These are phyloP conservation scores for Termitomyces sp. DNA, from an alignment of 768 basidiomycete genomes.

Conservation along the genomic window DNA sequence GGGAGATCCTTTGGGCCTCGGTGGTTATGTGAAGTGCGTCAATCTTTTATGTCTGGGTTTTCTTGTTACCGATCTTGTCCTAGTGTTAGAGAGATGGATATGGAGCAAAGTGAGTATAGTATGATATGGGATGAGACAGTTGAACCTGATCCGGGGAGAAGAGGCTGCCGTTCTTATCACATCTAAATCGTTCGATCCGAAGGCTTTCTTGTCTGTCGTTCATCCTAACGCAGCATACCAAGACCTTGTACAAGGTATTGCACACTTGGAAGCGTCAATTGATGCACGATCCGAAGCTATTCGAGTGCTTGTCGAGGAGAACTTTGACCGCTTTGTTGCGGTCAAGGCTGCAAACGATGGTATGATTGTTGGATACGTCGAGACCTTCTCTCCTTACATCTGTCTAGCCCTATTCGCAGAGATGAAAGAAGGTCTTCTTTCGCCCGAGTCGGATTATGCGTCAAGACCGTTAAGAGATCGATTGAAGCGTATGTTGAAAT, in stretches of 20 bases:
- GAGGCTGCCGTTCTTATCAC: conserved; percentile 80
- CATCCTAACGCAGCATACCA: conserved; percentile 96
- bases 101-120: conserved; percentile 64
- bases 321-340: conserved; percentile 96
- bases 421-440: conserved; percentile 87
- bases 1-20: conserved; percentile 77
- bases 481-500: conserved; percentile 61
- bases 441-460: conserved; percentile 72
- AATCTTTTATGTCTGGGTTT: background rate
- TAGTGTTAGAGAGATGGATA: conserved; percentile 63
- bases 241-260: conserved; percentile 77
- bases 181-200: conserved; percentile 95
- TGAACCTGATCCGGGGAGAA: conserved; percentile 19
- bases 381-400: conserved; percentile 4
- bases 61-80: background rate
- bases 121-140: background rate
- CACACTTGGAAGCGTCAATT: conserved; percentile 69
- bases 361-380: conserved; percentile 24
- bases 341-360: conserved; percentile 97
- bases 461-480: conserved; percentile 78
- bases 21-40: conserved; percentile 52
- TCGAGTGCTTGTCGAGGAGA: conserved; percentile 90
- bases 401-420: conserved; percentile 75
- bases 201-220: conserved; percentile 82
- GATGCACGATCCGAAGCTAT: conserved; percentile 94